phyloP scores from a whole-genome alignment of 352 stramenopile genomes.

The Poterioochromonas sp. region DNA sequence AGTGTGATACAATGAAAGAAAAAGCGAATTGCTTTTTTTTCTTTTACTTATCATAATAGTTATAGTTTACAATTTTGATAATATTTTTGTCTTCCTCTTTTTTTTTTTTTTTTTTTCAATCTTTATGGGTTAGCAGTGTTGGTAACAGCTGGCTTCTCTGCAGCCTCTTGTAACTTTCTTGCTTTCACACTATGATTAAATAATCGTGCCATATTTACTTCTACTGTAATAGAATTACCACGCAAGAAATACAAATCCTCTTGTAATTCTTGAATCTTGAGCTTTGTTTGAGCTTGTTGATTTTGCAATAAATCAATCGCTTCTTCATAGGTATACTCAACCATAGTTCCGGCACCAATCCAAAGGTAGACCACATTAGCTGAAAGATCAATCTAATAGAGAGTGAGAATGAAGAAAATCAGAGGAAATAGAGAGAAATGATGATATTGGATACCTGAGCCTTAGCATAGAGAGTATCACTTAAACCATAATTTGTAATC shows the following conservation, averaged over 20 bases:
- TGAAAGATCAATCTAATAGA: slow-evolving; percentile 21
- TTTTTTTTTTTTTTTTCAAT: no score
- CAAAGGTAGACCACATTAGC: background rate
- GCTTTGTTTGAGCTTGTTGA: slow-evolving; percentile 30
- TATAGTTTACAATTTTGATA: no score
- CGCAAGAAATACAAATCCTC: slow-evolving; percentile 46
- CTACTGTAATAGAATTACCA: slow-evolving; percentile 46
- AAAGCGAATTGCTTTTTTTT: no score
- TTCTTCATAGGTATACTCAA: slow-evolving; percentile 47
- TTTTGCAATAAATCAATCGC: slow-evolving; percentile 37
- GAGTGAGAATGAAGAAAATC: slow-evolving; percentile 42
- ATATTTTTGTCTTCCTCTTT: no score
- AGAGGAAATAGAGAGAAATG: slow-evolving; percentile 28
- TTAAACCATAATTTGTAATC: slow-evolving; percentile 23
- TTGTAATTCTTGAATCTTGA: slow-evolving; percentile 21
- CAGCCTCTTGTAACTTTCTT: slow-evolving; percentile 17
- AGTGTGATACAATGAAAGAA: no score
- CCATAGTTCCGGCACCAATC: slow-evolving; percentile 37
- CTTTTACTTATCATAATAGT: no score
- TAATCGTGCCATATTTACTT: slow-evolving; percentile 48
- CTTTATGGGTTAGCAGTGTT: background rate
- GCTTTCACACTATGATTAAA: slow-evolving; percentile 46
- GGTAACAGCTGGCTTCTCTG: background rate
- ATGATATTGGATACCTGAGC: slow-evolving; percentile 35
- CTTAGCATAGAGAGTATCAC: slow-evolving; percentile 45